Conservation (phyloP, 1,284 basidiomycete species). For the Phlebopus sp. region DNA sequence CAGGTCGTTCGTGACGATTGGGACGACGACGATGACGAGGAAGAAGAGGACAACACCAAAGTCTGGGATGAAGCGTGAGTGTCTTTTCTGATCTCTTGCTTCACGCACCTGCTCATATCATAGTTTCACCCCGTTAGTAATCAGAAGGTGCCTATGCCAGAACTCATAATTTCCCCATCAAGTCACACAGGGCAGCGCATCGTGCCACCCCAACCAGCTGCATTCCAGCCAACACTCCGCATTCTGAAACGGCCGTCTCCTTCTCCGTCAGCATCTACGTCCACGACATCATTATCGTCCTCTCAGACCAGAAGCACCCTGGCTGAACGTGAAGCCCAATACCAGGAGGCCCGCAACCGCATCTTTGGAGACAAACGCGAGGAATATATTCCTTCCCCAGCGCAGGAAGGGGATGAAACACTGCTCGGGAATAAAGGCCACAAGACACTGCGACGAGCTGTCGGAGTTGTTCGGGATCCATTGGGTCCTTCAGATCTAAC, state of each 20-base stretch:
- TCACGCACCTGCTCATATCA: conserved; percentile 11
- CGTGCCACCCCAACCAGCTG: conserved; percentile 25
- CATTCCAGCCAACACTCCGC: conserved; percentile 27
- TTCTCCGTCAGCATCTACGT: conserved; percentile 6
- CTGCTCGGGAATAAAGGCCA: background rate
- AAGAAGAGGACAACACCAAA: conserved; percentile 32
- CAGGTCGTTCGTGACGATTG: conserved; percentile 40
- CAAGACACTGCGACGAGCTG: background rate
- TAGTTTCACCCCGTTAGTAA: conserved; percentile 34
- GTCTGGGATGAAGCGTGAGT: conserved; percentile 50
- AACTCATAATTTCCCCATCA: conserved; percentile 39
- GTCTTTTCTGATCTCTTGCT: background rate
- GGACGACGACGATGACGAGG: conserved; percentile 41
- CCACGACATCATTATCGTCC: conserved; percentile 12
- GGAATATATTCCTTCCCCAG: background rate
- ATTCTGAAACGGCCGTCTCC: conserved; percentile 32
- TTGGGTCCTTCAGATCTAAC: conserved; percentile 19
- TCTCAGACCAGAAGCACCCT: conserved; percentile 26
- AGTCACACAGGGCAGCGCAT: conserved; percentile 24
- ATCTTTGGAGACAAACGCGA: conserved; percentile 24
- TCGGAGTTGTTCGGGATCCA: conserved; percentile 23
- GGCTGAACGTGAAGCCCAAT: conserved; percentile 32
- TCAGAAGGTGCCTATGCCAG: conserved; percentile 44
- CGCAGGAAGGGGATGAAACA: background rate
- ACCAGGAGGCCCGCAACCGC: conserved; percentile 30